phyloP scores from a whole-genome alignment of 768 basidiomycete species.

The Collybia nuda region DNA sequence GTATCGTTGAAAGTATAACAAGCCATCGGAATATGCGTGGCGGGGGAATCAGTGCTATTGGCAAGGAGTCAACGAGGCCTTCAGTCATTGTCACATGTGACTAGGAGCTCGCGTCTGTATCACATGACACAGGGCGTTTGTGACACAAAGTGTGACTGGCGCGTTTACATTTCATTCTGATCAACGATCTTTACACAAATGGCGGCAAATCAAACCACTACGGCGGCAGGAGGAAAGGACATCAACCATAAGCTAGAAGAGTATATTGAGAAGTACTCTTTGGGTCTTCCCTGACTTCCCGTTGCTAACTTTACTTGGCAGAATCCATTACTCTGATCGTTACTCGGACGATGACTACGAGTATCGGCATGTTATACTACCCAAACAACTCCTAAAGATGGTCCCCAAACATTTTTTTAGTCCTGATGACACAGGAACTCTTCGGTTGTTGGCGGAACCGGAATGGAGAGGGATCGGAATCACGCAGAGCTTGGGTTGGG shows the following conservation, averaged over 20 bases:
- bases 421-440: constrained; percentile 68
- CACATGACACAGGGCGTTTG: too few species aligned
- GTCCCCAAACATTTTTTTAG: constrained; percentile 86
- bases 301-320: constrained; percentile 27
- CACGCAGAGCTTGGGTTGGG: constrained; percentile 94
- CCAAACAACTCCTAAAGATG: constrained; percentile 91
- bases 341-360: constrained; percentile 92
- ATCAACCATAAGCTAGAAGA: constrained; percentile 62
- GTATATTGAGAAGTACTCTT: constrained; percentile 71
- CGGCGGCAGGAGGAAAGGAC: constrained; percentile 29
- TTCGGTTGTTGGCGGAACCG: constrained; percentile 79
- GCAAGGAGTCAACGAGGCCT: too few species aligned
- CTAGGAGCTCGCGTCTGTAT: too few species aligned
- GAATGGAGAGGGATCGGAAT: constrained; percentile 99
- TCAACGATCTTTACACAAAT: constrained; percentile 13
- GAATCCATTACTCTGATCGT: constrained; percentile 89
- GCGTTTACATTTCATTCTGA: neutral
- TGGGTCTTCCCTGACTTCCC: constrained; percentile 5
- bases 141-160: too few species aligned
- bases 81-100: too few species aligned
- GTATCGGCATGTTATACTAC: constrained; percentile 96
- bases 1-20: too few species aligned
- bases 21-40: too few species aligned
- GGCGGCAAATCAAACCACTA: constrained; percentile 23
- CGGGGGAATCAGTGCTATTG: too few species aligned